phyloP scores from a whole-genome alignment of 2,329 filamentous ascomycete species.

The Nigrospora sphaerica region DNA sequence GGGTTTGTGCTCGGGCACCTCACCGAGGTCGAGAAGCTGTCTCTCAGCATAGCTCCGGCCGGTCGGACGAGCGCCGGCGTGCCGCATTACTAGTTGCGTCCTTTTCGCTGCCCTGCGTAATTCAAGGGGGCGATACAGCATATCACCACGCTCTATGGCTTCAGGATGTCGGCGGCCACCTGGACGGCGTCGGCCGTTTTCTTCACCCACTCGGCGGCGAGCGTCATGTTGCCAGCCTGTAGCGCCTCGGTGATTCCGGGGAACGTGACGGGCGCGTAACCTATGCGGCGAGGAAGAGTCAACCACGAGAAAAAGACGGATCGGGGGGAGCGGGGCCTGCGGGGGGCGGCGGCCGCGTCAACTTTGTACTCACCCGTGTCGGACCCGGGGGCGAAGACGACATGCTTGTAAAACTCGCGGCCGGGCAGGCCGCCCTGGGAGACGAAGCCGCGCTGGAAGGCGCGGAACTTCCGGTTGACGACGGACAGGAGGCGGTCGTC shows the following conservation, averaged over 20 bases:
- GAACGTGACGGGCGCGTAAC: slow-evolving; percentile 22
- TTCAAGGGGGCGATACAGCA: too few species aligned
- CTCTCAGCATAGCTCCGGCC: too few species aligned
- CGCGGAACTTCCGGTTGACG: slow-evolving; percentile 38
- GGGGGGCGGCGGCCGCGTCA: too few species aligned
- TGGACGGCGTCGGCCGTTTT: slow-evolving; percentile 19
- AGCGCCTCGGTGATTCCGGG: slow-evolving; percentile 21
- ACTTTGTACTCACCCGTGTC: slow-evolving; percentile 33
- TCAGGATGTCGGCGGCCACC: slow-evolving; percentile 17
- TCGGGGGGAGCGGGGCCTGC: too few species aligned
- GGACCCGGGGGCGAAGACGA: slow-evolving; percentile 38
- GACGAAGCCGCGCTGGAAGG: slow-evolving; percentile 41
- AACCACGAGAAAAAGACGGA: too few species aligned
- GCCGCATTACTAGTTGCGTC: too few species aligned
- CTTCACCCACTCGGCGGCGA: slow-evolving; percentile 18
- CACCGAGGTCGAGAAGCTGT: too few species aligned
- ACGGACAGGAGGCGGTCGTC: slow-evolving; percentile 24
- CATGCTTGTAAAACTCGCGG: slow-evolving; percentile 37
- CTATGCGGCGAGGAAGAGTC: slow-evolving; percentile 7
- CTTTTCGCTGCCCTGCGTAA: too few species aligned
- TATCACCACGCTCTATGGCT: slow-evolving; percentile 5
- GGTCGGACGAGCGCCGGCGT: too few species aligned
- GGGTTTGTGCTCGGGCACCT: too few species aligned
- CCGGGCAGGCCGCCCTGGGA: slow-evolving; percentile 38
- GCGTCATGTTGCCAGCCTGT: slow-evolving; percentile 13